Percentiles rank a stretch among this genome's conserved stretches.
Conservation (phyloP, 1,139 yeast species). For the Debaryomyces udenii region DNA sequence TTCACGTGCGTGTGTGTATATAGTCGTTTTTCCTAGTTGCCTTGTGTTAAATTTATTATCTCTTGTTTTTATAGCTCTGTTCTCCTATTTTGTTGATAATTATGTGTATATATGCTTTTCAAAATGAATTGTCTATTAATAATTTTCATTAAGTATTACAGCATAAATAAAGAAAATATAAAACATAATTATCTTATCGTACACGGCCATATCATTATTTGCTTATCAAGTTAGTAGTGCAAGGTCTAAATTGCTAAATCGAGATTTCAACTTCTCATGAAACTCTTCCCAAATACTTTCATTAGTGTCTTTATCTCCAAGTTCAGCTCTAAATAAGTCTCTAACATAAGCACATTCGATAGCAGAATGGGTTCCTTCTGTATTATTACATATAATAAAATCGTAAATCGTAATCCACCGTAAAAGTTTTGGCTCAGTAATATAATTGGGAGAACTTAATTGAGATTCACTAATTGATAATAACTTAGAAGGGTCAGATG, state of each 20-base stretch:
- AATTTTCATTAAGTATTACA: too few species aligned
- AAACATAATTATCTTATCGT: neutral
- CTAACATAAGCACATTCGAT: slow-evolving; percentile 24
- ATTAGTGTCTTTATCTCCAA: neutral
- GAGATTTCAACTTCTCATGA: slow-evolving; percentile 10
- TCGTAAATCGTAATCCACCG: slow-evolving; percentile 36
- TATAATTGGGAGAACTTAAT: slow-evolving; percentile 7
- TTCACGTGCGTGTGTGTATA: neutral
- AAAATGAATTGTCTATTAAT: slow-evolving; percentile 1
- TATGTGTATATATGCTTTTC: slow-evolving; percentile 10
- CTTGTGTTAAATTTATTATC: too few species aligned
- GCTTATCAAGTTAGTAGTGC: neutral
- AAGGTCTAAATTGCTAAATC: slow-evolving; percentile 8
- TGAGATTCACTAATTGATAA: slow-evolving; percentile 11
- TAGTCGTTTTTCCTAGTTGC: neutral
- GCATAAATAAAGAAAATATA: neutral
- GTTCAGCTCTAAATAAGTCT: slow-evolving; percentile 20
- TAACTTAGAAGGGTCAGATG: slow-evolving; percentile 13
- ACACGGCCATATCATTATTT: neutral
- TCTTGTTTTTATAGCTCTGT: neutral
- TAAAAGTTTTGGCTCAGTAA: slow-evolving; percentile 28
- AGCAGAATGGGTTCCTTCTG: slow-evolving; percentile 20
- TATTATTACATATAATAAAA: slow-evolving; percentile 20
- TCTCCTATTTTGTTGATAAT: slow-evolving; percentile 6
- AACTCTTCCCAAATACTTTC: slow-evolving; percentile 17